Evolutionary conservation across 192 early-diverging fungal genomes (phyloP).

Genomic region (Backusella tarrabulga): DNA sequence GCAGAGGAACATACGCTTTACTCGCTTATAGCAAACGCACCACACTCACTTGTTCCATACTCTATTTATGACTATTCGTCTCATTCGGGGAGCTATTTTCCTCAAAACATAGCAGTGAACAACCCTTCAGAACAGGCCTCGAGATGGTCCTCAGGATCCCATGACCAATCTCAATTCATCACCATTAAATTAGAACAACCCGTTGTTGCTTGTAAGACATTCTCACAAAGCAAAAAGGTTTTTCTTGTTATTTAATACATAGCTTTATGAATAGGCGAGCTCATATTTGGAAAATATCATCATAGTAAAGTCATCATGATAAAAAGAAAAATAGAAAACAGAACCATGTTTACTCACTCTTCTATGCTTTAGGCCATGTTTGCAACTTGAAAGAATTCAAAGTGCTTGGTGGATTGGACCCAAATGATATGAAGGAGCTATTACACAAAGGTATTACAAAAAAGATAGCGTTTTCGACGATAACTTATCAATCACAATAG

Average conservation of each 20-base stretch:
- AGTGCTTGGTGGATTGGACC: constrained; percentile 83
- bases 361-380: constrained; percentile 59
- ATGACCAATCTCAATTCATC: constrained; percentile 92
- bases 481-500: constrained; percentile 13
- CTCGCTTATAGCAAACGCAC: neutral
- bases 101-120: constrained; percentile 79
- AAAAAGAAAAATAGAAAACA: neutral
- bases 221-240: neutral
- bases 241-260: neutral
- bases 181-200: constrained; percentile 86
- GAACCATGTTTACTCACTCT: neutral
- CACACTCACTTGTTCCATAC: constrained; percentile 41
- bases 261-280: constrained; percentile 53
- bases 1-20: neutral
- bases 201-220: constrained; percentile 73
- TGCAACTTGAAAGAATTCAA: constrained; percentile 98
- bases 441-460: constrained; percentile 62
- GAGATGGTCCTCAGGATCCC: constrained; percentile 83
- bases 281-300: constrained; percentile 96
- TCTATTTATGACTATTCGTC: constrained; percentile 75
- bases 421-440: constrained; percentile 86
- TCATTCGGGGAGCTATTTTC: constrained; percentile 82
- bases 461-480: neutral
- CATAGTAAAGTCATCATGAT: constrained; percentile 38
- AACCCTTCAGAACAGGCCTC: constrained; percentile 88